A percentile compares a stretch with the other conserved stretches of the same genome.
Conservation (phyloP, 75 land plant species). For the Picea sitchensis region DNA sequence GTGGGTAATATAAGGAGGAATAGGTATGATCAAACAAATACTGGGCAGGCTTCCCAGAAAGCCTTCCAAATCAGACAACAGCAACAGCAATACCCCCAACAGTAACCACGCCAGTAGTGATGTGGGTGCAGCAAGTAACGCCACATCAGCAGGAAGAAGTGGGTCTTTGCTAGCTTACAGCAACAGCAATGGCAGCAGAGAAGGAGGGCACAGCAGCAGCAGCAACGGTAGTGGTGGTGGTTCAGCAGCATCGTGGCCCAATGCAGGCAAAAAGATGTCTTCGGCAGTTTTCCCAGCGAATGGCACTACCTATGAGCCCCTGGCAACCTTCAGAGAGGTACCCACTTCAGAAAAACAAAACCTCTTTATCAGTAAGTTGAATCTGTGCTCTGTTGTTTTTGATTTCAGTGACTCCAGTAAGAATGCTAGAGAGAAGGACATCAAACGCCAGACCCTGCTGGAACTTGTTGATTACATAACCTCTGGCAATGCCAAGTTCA, state of each 20-base stretch:
- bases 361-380: constrained; percentile 54
- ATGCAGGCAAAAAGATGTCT: constrained; percentile 25
- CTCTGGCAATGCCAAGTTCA: constrained; percentile 17
- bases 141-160: constrained; percentile 8
- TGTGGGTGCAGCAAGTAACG: constrained; percentile 3
- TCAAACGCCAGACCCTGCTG: constrained; percentile 43
- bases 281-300: constrained; percentile 47
- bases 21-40: constrained; percentile 43
- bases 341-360: constrained; percentile 35
- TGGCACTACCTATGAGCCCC: constrained; percentile 44
- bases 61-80: constrained; percentile 30
- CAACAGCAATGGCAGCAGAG: constrained; percentile 1
- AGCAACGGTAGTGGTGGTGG: constrained; percentile 6
- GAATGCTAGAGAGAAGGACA: constrained; percentile 41
- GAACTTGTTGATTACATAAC: constrained; percentile 49
- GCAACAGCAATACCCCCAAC: background rate
- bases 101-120: background rate
- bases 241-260: constrained; percentile 6
- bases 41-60: constrained; percentile 40
- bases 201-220: background rate
- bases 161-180: constrained; percentile 1
- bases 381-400: constrained; percentile 46
- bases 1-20: background rate
- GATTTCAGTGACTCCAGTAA: constrained; percentile 49
- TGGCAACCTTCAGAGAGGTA: constrained; percentile 45